Evolutionary conservation across 2,329 filamentous ascomycete genomes (phyloP), one percentile per base, ranked within the genome.

Genomic region (Dendrostoma leiphaemia): DNA sequence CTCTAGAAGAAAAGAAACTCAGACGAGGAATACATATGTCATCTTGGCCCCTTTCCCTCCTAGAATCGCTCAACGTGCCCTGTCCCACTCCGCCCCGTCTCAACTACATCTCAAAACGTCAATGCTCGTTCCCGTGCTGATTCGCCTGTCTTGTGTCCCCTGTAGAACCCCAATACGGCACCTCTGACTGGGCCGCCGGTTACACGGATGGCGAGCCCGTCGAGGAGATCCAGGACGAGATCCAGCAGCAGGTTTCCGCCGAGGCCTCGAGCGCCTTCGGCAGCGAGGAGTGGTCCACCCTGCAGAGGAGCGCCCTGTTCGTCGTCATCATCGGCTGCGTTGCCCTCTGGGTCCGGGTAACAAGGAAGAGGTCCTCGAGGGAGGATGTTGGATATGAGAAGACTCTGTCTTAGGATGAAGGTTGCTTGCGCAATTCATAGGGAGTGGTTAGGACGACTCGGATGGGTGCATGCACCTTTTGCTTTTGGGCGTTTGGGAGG

Each of bases 231-330:
- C 51, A 50, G 24, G 59, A 58, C 28, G 60, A 48, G 19, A 29
- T 55, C 38, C 47, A 54, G 17, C 50, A 53, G 37, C 56, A 58
- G 12, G 31, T 48, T 23, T 41, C 45, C 35, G n/a, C 28, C 12
- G 32, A 51, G 31, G 24, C 31, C 9, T 24, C 44, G 41, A 35
- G 48, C 24, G 19, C 48, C 49, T 38, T 51, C 43, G 40, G 59
- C 63, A 60, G 63, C 21, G 70, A 67, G 43, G 71, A 69, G 29
- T 78, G 69, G 70, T 74, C 72, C 21, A 62, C 76, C 58, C 31
- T 78, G 56, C 74, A 78, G 62, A 83, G 81, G 71, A 72, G 70
- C n/a, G 64, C 78, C 45, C 64, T 83, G 48, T 76, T 82, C 60
- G 71, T 68, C 40, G 69, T 80, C 47, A 72, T 84, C 53, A 59